phyloP scores from a whole-genome alignment of 768 basidiomycete species.

The Ramaria rubella region DNA sequence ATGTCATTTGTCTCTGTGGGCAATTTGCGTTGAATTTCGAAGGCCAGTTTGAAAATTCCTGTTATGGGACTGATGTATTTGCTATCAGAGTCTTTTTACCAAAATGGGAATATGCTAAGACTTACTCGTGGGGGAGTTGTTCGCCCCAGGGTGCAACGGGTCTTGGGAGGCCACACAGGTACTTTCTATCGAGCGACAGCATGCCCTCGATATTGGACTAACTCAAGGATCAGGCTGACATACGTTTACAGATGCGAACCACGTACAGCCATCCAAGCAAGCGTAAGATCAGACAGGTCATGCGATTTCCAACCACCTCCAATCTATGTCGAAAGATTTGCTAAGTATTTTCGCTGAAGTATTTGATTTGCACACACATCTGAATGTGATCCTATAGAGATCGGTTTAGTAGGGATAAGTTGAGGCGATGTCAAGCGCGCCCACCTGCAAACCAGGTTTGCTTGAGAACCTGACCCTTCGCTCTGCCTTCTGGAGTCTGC shows the following conservation, averaged over 20 bases:
- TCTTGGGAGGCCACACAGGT: slow-evolving; percentile 42
- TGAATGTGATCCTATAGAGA: slow-evolving; percentile 22
- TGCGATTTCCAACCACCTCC: slow-evolving; percentile 66
- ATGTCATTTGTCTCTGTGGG: slow-evolving; percentile 38
- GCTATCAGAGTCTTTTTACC: neutral
- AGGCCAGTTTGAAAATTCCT: slow-evolving; percentile 48
- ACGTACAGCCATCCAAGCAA: slow-evolving; percentile 60
- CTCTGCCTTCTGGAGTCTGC: slow-evolving; percentile 45
- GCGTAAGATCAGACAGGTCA: slow-evolving; percentile 58
- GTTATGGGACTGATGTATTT: slow-evolving; percentile 37
- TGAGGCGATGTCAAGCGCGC: slow-evolving; percentile 11
- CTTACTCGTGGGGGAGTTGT: slow-evolving; percentile 59
- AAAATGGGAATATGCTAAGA: neutral
- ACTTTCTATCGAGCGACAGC: slow-evolving; percentile 49
- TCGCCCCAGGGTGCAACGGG: slow-evolving; percentile 56
- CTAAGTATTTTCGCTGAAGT: neutral
- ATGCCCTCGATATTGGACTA: slow-evolving; percentile 53
- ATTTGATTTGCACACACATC: slow-evolving; percentile 19
- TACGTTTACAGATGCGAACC: slow-evolving; percentile 11
- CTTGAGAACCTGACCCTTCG: slow-evolving; percentile 52
- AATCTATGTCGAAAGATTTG: slow-evolving; percentile 34
- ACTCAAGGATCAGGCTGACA: neutral
- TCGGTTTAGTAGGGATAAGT: neutral
- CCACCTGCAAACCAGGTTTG: slow-evolving; percentile 73
- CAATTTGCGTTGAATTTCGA: slow-evolving; percentile 39